Evolutionary conservation across 306 rosid species (phyloP).

Genomic region (Dryas drummondii): DNA sequence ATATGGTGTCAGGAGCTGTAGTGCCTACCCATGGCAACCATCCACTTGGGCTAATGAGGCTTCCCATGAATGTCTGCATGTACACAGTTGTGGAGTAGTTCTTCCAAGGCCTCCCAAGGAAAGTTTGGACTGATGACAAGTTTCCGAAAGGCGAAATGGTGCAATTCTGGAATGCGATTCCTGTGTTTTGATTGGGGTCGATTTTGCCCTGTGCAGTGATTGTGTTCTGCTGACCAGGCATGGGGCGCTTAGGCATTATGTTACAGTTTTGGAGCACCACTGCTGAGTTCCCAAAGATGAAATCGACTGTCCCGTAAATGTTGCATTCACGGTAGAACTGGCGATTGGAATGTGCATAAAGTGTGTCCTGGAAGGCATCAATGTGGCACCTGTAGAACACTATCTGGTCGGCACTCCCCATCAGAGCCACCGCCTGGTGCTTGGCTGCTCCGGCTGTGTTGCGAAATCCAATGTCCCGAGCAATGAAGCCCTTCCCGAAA

Average conservation of each 20-base stretch:
- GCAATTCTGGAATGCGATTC: slow-evolving; percentile 60
- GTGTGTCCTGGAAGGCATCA: slow-evolving; percentile 71
- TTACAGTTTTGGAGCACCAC: slow-evolving; percentile 58
- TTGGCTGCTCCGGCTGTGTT: slow-evolving; percentile 72
- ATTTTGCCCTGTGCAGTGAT: slow-evolving; percentile 77
- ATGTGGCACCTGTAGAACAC: slow-evolving; percentile 59
- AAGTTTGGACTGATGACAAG: slow-evolving; percentile 51
- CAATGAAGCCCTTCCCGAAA: slow-evolving; percentile 61
- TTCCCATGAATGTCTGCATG: slow-evolving; percentile 41
- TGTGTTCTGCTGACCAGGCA: slow-evolving; percentile 63
- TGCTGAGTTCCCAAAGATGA: slow-evolving; percentile 78
- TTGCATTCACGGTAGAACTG: slow-evolving; percentile 71
- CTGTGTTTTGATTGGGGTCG: slow-evolving; percentile 79
- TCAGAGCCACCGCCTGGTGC: slow-evolving; percentile 81
- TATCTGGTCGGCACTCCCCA: slow-evolving; percentile 56
- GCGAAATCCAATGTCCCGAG: slow-evolving; percentile 57
- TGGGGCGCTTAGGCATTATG: slow-evolving; percentile 49
- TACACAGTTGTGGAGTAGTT: slow-evolving; percentile 69
- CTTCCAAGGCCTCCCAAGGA: slow-evolving; percentile 90
- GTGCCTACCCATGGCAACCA: slow-evolving; percentile 83
- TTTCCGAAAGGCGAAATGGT: slow-evolving; percentile 49
- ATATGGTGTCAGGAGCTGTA: slow-evolving; percentile 72
- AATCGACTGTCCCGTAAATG: slow-evolving; percentile 69
- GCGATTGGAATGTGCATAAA: slow-evolving; percentile 56
- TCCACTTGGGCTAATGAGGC: slow-evolving; percentile 55